Percentiles rank a stretch among this genome's conserved stretches.
Conservation (phyloP, 2,329 filamentous ascomycete genomes). For the Nemania sp. region DNA sequence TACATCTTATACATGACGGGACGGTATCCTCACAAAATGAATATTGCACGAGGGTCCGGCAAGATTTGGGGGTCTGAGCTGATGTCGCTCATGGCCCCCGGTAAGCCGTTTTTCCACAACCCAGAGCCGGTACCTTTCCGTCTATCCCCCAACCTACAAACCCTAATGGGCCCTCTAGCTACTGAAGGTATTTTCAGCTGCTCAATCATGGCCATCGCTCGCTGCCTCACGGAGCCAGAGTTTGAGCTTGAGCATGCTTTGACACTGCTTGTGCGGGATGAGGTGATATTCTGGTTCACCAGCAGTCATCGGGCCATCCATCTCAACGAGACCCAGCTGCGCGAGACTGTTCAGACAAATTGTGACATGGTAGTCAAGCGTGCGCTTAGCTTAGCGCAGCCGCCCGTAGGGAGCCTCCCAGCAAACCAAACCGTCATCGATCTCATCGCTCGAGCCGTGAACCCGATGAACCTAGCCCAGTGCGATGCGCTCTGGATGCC, state of each 20-base stretch:
- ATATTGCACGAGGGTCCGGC: constrained; percentile 86
- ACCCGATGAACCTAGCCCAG: constrained; percentile 87
- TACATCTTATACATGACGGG: constrained; percentile 98
- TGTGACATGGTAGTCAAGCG: constrained; percentile 92
- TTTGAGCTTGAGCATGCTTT: constrained; percentile 95
- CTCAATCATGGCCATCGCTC: constrained; percentile 94
- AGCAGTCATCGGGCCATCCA: constrained; percentile 73
- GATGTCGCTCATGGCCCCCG: constrained; percentile 86
- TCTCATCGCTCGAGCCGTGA: constrained; percentile 89
- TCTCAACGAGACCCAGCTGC: constrained; percentile 75
- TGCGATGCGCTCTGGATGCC: constrained; percentile 98
- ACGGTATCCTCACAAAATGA: constrained; percentile 94
- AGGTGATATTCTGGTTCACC: constrained; percentile 98
- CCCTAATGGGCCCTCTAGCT: constrained; percentile 93
- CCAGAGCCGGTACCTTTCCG: constrained; percentile 97
- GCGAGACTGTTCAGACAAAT: constrained; percentile 86
- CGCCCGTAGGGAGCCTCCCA: constrained; percentile 82
- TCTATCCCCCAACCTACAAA: constrained; percentile 94
- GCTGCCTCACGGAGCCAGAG: constrained; percentile 90
- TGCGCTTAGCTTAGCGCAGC: constrained; percentile 84
- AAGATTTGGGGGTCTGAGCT: constrained; percentile 97
- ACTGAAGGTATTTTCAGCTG: constrained; percentile 97
- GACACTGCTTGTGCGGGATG: constrained; percentile 93
- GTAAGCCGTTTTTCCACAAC: constrained; percentile 92
- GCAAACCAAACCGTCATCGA: constrained; percentile 98